Evolutionary conservation across 2,329 filamentous ascomycete genomes (phyloP), one percentile per base, ranked within the genome.

Genomic region (Neofusicoccum parvum): DNA sequence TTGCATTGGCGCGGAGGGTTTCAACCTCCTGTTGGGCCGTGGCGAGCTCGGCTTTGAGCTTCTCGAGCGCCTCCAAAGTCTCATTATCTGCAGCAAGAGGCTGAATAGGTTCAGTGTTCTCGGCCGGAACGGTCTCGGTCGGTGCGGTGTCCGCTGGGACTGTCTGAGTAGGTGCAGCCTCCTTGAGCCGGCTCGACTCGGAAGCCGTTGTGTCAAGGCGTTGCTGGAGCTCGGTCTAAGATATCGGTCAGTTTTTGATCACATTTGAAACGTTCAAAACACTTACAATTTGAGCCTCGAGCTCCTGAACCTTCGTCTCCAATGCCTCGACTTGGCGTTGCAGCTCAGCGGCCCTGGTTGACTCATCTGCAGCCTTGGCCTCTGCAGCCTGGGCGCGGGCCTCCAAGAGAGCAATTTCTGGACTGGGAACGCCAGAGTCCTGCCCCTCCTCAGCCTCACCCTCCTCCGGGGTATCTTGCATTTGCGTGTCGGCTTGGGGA

Each of bases 231-330:
- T 82, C 77, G 41, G 70, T 72, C 76, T 78, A 65, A 1, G 17
- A 17, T 14, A 5, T 39, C 2, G 50, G 75, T 70, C 74, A 64
- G 60, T 37, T 20, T 20, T 3, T 37, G 15, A 14, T 43, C 14
- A 4, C 23, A 15, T 46, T 12, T 6, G n/a, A 11, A 37, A 46
- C 3, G 2, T 32, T 14, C 4, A 4, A 5, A 59, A 63, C 58
- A 72, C 77, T 72, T 74, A 76, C 76, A 34, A 82, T 85, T 75
- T 89, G 90, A 14, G 82, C 80, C 72, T 92, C 89, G 53, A 86
- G 85, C 69, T 90, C 88, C 3, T 84, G 81, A 9, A 90, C 86
- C 72, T 84, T 87, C 34, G 86, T 81, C 37, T 39, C 11, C 37
- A 39, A 15, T 39, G 37, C 37, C 37, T 39, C 37, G 1, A 15